Evolutionary conservation across 2,329 filamentous ascomycete genomes (phyloP), one percentile per base, ranked within the genome.

Genomic region (Fusarium sp.): DNA sequence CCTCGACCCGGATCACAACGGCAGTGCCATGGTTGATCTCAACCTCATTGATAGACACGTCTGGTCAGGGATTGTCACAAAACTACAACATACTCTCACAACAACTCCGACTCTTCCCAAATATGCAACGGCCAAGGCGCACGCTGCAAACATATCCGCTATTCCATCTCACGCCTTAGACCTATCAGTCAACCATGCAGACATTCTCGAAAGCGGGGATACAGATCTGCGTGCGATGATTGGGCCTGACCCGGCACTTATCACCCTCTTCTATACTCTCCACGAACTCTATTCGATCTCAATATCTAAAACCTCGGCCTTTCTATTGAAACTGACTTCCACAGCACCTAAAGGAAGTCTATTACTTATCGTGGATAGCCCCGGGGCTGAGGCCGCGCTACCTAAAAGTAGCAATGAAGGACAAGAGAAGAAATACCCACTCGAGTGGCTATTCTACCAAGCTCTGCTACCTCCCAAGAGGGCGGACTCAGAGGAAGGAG

Each of bases 361-460:
- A 3, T 37, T 62, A 0, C 41, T 62, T 7, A 3, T 62, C 32
- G 56, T 62, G 4, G 56, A 62, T 39, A 22, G 33, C 4, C 47
- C 47, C 0, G 56, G 47, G 8, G 56, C 41, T 6, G 58, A 54
- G 5, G 17, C 41, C 0, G 13, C 35, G 25, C 23, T 62, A 2
- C 22, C 33, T 32, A 19, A 19, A 2, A 53, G 33, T 11, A 41
- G 7, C 2, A 33, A 11, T 7, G 35, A 45, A 6, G 58, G 46
- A 2, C 6, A 62, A 15, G 58, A 62, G 9, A 62, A 54, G 30
- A 32, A 6, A 61, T 62, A 62, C 5, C 47, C 58, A 0, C 32
- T 62, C 2, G 56, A 62, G 22, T 62, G 58, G 58, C 17, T 62
- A 6, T 17, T 62, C 27, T 54, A 62, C 33, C 47, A 61, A 17